Percentiles rank a stretch among this genome's conserved stretches.
Conservation (phyloP, 306 rosid species). For the Gillenia trifoliata region DNA sequence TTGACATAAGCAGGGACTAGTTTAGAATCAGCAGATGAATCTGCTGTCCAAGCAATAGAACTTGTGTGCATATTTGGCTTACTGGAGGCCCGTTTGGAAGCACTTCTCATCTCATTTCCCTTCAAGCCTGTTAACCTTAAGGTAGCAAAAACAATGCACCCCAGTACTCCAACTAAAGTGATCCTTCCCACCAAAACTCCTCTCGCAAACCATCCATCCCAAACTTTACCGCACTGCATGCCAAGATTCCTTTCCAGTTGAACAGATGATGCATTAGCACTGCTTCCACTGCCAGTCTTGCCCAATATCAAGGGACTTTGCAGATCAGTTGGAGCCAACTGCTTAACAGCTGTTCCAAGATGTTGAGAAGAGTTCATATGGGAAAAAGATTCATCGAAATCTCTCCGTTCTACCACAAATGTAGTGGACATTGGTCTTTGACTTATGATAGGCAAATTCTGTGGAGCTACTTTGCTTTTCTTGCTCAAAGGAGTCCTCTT, state of each 20-base stretch:
- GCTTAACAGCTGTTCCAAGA: slow-evolving; percentile 74
- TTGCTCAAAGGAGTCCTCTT: slow-evolving; percentile 53
- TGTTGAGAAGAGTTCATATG: slow-evolving; percentile 53
- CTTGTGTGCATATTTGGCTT: slow-evolving; percentile 27
- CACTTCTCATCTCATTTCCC: slow-evolving; percentile 33
- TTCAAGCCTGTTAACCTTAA: slow-evolving; percentile 53
- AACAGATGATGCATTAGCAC: slow-evolving; percentile 40
- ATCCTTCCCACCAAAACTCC: slow-evolving; percentile 42
- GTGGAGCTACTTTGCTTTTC: slow-evolving; percentile 45
- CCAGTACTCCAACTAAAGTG: slow-evolving; percentile 47
- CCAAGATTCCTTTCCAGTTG: slow-evolving; percentile 77
- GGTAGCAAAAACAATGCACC: slow-evolving; percentile 66
- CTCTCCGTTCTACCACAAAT: slow-evolving; percentile 52
- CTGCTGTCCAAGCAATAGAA: slow-evolving; percentile 39
- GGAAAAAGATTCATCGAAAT: slow-evolving; percentile 55
- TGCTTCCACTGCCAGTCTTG: slow-evolving; percentile 41
- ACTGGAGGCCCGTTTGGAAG: slow-evolving; percentile 37
- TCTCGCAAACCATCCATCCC: slow-evolving; percentile 47
- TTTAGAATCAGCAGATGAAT: slow-evolving; percentile 44
- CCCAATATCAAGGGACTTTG: slow-evolving; percentile 59
- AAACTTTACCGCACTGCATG: slow-evolving; percentile 42
- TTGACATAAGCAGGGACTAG: slow-evolving; percentile 49
- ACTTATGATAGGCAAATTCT: slow-evolving; percentile 38
- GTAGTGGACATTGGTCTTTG: slow-evolving; percentile 63
- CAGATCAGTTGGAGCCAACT: slow-evolving; percentile 70